Percentiles rank a stretch among this genome's conserved stretches.
phyloP scores from a whole-genome alignment of 352 stramenopile species.

The Phytophthora pinifolia region DNA sequence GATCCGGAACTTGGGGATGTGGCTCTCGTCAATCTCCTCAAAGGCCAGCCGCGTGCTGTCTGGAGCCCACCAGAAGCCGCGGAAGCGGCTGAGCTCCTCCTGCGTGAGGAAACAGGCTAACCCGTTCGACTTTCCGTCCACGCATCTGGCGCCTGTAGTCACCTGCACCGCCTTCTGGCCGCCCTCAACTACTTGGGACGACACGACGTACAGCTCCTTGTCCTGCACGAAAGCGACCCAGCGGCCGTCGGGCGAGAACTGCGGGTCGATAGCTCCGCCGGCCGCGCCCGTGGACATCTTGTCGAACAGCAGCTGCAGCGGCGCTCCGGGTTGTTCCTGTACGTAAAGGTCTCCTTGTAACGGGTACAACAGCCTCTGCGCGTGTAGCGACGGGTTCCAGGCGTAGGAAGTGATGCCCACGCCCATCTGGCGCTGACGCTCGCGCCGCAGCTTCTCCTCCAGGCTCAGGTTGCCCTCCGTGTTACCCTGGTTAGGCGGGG shows the following conservation, averaged over 20 bases:
- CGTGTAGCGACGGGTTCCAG: slow-evolving; percentile 63
- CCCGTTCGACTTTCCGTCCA: slow-evolving; percentile 87
- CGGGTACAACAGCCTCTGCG: slow-evolving; percentile 87
- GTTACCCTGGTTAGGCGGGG: slow-evolving; percentile 73
- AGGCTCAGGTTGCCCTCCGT: slow-evolving; percentile 87
- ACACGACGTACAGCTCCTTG: slow-evolving; percentile 93
- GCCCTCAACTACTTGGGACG: slow-evolving; percentile 42
- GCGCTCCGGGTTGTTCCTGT: slow-evolving; percentile 82
- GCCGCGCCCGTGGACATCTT: slow-evolving; percentile 69
- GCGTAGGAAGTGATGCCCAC: slow-evolving; percentile 93
- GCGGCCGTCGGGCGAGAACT: slow-evolving; percentile 91
- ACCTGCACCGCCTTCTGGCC: slow-evolving; percentile 60
- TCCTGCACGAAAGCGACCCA: slow-evolving; percentile 95
- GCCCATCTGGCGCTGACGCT: slow-evolving; percentile 89
- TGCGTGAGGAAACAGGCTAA: slow-evolving; percentile 97
- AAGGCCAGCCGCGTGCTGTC: slow-evolving; percentile 89
- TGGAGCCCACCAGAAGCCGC: slow-evolving; percentile 96
- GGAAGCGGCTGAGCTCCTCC: slow-evolving; percentile 96
- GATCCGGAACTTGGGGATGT: slow-evolving; percentile 94
- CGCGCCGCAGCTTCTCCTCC: slow-evolving; percentile 90
- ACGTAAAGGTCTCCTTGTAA: slow-evolving; percentile 94
- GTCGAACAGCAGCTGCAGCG: slow-evolving; percentile 85
- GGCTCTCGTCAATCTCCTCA: slow-evolving; percentile 92
- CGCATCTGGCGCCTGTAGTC: slow-evolving; percentile 68
- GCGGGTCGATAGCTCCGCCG: slow-evolving; percentile 91